Evolutionary conservation across 495 filamentous ascomycete genomes (phyloP), one percentile per base, ranked within the genome.

Genomic region (Xylaria intraflava): DNA sequence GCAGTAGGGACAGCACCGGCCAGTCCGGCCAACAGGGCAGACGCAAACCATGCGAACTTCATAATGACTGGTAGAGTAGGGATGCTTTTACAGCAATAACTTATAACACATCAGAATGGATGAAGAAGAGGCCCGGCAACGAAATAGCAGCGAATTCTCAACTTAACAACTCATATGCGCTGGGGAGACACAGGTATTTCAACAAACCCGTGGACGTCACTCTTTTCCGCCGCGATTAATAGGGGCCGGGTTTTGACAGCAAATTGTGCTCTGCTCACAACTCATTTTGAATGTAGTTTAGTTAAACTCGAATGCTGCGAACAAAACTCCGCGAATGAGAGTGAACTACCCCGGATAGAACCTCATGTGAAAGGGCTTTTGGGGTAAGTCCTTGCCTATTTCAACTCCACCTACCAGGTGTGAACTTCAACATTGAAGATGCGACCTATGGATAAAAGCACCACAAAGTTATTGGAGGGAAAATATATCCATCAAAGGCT

Each of bases 21-120:
- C 23, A 43, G 24, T 16, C 38, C 49, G 9, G 27, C 49, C 10
- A 51, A 35, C 1, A 51, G 3, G 30, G 51, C 27, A 23, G 39
- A 44, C 8, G 52, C 40, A 48, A 55, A 27, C 47, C 49, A 31
- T 7, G 57, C 36, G 33, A 65, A 52, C 51, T 57, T 65, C 62
- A 65, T 63, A 7, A 27, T 59, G 40, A 22, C 26, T 30, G n/a
- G 29, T 16, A 17, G n/a, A 2, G 22, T 7, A 11, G 31, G 11
- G n/a, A n/a, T n/a, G n/a, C n/a, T n/a, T n/a, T n/a, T n/a, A n/a
- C n/a, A n/a, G n/a, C n/a, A n/a, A n/a, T n/a, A n/a, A n/a, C n/a
- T n/a, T 33, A 12, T 2, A 8, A 33, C 31, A 12, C 6, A 11
- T 10, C 2, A 10, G 6, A 33, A 6, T 8, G 11, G 10, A 33